phyloP scores from a whole-genome alignment of 2,329 filamentous ascomycete genomes.

The Annulohypoxylon truncatum region DNA sequence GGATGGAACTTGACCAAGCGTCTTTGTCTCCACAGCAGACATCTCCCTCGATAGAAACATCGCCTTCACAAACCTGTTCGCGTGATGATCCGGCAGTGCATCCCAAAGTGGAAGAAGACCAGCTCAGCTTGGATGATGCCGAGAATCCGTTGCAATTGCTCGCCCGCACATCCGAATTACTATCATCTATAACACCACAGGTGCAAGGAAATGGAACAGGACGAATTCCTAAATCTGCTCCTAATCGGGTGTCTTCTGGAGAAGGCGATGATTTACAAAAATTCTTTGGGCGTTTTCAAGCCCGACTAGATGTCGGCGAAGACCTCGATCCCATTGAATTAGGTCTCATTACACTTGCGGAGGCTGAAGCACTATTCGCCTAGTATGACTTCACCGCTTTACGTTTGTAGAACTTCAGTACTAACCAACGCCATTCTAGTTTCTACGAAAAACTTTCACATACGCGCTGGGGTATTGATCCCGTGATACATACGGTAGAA shows the following conservation, averaged over 20 bases:
- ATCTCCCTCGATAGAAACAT: slow-evolving; percentile 46
- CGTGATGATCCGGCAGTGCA: slow-evolving; percentile 42
- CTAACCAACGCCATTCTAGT: slow-evolving; percentile 52
- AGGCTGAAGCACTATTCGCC: slow-evolving; percentile 71
- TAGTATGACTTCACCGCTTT: slow-evolving; percentile 62
- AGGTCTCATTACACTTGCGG: slow-evolving; percentile 73
- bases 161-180: slow-evolving; percentile 76
- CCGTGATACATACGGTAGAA: slow-evolving; percentile 70
- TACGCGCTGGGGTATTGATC: slow-evolving; percentile 79
- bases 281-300: slow-evolving; percentile 75
- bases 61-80: slow-evolving; percentile 47
- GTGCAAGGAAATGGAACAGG: slow-evolving; percentile 37
- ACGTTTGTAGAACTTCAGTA: neutral
- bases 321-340: slow-evolving; percentile 77
- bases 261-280: slow-evolving; percentile 65
- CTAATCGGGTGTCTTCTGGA: slow-evolving; percentile 49
- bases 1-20: slow-evolving; percentile 39
- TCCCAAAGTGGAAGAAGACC: slow-evolving; percentile 58
- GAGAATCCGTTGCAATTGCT: slow-evolving; percentile 81
- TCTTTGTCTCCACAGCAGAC: slow-evolving; percentile 47
- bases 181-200: slow-evolving; percentile 50
- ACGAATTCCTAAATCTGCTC: slow-evolving; percentile 37
- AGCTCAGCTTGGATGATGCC: slow-evolving; percentile 70
- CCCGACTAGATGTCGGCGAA: slow-evolving; percentile 70
- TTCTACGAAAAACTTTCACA: slow-evolving; percentile 78